Evolutionary conservation across 768 basidiomycete species (phyloP).

Genomic region (Brasilioporus rufonigricans): DNA sequence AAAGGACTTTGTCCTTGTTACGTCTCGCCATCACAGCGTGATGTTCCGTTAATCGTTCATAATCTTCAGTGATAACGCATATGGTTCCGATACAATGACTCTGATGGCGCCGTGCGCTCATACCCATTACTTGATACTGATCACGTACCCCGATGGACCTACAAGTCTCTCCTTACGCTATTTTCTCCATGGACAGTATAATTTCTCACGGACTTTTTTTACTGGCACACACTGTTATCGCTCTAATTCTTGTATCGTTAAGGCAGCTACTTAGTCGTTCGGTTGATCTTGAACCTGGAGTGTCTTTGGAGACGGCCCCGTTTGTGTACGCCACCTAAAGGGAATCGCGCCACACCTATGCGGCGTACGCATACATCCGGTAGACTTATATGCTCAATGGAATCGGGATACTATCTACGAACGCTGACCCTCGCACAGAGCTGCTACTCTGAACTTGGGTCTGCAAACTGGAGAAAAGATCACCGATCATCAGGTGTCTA

Average conservation of each 20-base stretch:
- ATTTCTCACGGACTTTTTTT: not conserved
- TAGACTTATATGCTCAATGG: too few relatives aligned
- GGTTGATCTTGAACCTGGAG: not conserved
- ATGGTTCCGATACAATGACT: slow-evolving; percentile 15
- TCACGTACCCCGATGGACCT: slow-evolving; percentile 3
- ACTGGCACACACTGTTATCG: not conserved
- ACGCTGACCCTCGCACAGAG: too few relatives aligned
- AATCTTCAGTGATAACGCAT: not conserved
- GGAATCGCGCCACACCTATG: too few relatives aligned
- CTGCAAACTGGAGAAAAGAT: too few relatives aligned
- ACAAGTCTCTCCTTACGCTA: not conserved
- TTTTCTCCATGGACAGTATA: slow-evolving; percentile 2
- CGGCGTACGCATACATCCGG: too few relatives aligned
- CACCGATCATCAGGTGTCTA: too few relatives aligned
- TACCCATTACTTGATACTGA: not conserved
- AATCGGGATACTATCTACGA: too few relatives aligned
- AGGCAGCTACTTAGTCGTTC: not conserved
- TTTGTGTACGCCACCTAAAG: too few relatives aligned
- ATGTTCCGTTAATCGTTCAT: slow-evolving; percentile 31
- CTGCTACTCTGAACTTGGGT: too few relatives aligned
- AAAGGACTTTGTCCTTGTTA: slow-evolving; percentile 63
- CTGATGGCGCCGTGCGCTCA: slow-evolving; percentile 21
- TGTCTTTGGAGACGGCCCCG: not conserved
- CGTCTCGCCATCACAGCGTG: slow-evolving; percentile 51
- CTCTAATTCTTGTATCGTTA: slow-evolving; percentile 13